Base-by-base conservation (phyloP, 768 basidiomycete genomes). In the Obba rivulosa region DNA sequence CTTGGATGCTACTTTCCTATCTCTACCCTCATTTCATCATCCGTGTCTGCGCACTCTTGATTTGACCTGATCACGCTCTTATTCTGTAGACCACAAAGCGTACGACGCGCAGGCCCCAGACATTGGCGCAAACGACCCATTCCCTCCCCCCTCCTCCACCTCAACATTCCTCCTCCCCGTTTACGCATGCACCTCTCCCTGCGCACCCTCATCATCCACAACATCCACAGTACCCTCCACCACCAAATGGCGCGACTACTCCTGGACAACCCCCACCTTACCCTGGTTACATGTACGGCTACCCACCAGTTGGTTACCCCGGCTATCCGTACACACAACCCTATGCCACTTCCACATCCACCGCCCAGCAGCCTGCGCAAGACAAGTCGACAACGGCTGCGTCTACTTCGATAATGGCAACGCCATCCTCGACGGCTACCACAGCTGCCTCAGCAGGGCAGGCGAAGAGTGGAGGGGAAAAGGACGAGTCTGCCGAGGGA, bases 101-200 rank as follows among this genome's bases (percentile, higher is more conserved):
- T 28, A 83, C 87, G 24, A 92, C 89, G 8, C 79, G 89, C 28
- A 79, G 90, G 17, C 89, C 89, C 5, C 87, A 91, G 61, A 85
- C 80, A 0, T 54, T 60, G 14, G 57, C 55, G 16, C 66, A 68
- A 53, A 59, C 61, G 24, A 56, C 61, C 14, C 57, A 58, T 35
- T 53, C 55, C 22, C 48, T 60, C 48, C 58, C 55, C 25, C 60
- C 56, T 49, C 49, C 57, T 7, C 5, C 28, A 7, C 49, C 50
- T 17, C 58, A 52, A 44, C 57, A 45, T 18, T 55, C 64, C 13
- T 60, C 69, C 7, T 76, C 82, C 8, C 81, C 82, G 0, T 85
- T 85, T 54, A 83, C 83, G 1, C 77, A 81, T 36, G 61, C 76
- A 1, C 82, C 83, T 18, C 64, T 74, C 23, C 56, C 28, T 31